Evolutionary conservation across 2,329 filamentous ascomycete species (phyloP).

Genomic region (Volutella citrinella): DNA sequence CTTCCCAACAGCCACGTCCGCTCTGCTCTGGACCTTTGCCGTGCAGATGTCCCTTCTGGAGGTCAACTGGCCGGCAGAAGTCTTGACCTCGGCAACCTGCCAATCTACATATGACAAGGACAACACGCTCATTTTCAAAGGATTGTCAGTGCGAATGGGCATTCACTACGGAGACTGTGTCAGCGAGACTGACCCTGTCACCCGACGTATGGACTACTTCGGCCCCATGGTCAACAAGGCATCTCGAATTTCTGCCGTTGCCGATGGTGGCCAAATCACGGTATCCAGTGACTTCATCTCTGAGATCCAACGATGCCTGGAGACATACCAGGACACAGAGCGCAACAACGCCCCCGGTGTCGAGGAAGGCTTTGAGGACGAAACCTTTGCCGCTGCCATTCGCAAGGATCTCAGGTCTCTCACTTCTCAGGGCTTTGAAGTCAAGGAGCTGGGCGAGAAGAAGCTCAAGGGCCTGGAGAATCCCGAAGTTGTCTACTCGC

Average conservation of each 20-base stretch:
- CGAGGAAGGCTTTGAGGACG: constrained; percentile 68
- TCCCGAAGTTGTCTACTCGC: constrained; percentile 89
- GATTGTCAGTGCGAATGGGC: constrained; percentile 94
- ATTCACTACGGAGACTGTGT: constrained; percentile 94
- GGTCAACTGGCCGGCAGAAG: constrained; percentile 89
- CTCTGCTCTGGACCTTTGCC: constrained; percentile 92
- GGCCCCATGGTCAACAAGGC: constrained; percentile 99
- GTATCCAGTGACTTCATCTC: constrained; percentile 97
- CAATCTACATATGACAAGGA: constrained; percentile 81
- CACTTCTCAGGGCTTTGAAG: constrained; percentile 89
- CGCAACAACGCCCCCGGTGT: constrained; percentile 65
- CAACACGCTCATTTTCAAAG: constrained; percentile 86
- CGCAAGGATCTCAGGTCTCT: constrained; percentile 83
- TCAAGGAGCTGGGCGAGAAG: constrained; percentile 92
- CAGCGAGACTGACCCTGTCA: constrained; percentile 93
- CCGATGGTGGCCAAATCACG: constrained; percentile 94
- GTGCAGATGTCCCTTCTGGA: constrained; percentile 87
- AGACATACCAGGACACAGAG: constrained; percentile 85
- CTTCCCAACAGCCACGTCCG: constrained; percentile 92
- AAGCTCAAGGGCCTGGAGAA: constrained; percentile 98
- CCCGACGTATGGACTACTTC: constrained; percentile 98
- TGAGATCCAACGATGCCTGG: constrained; percentile 87
- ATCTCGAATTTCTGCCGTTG: constrained; percentile 87
- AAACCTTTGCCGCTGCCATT: constrained; percentile 71
- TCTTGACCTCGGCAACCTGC: constrained; percentile 81